Base-by-base conservation (phyloP, 208 protist species). In the Wallacemonas sp. region DNA sequence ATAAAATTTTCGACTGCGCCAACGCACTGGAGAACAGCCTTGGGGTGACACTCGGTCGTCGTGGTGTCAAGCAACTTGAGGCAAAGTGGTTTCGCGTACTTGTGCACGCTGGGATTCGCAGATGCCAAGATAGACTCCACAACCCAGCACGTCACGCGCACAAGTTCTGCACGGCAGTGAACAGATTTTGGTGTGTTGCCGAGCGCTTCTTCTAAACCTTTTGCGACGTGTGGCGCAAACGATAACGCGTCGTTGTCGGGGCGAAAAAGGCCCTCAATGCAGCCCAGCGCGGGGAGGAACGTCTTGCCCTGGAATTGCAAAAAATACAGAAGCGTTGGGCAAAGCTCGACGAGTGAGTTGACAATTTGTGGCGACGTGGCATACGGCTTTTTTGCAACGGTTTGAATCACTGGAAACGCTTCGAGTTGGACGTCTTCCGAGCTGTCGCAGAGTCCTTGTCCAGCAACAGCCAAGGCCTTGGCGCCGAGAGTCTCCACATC, bases 361-460 rank as follows among this genome's bases (percentile, higher is more conserved):
- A 78, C 32, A 26, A 57, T 61, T 11, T 56, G 39, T 3, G 52
- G 52, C 4, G 52, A 58, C n/a, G 52, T 30, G 23, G 23, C 36
- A 46, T 76, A 68, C 9, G 57, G 46, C 3, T 72, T 55, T 19
- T 65, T 65, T 0, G 55, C 47, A 23, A 82, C 70, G 0, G 64
- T 61, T 19, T 70, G 65, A 11, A 87, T 43, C 41, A 90, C 44
- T 24, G 73, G 55, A 52, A 87, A 48, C 17, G 68, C 64, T 44
- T 75, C 78, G 24, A 90, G 54, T 65, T 83, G 78, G 21, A 87
- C 81, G 2, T 80, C 71, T 63, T 87, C 73, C 9, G 75, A 61
- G 23, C 72, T 65, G 64, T 90, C 78, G 8, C 48, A 54, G 44
- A 83, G 9, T 21, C 47, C 44, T 26, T 70, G 69, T 34, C 48